phyloP scores from a whole-genome alignment of 164 flowering plant genomes.

The Platanus orientalis region DNA sequence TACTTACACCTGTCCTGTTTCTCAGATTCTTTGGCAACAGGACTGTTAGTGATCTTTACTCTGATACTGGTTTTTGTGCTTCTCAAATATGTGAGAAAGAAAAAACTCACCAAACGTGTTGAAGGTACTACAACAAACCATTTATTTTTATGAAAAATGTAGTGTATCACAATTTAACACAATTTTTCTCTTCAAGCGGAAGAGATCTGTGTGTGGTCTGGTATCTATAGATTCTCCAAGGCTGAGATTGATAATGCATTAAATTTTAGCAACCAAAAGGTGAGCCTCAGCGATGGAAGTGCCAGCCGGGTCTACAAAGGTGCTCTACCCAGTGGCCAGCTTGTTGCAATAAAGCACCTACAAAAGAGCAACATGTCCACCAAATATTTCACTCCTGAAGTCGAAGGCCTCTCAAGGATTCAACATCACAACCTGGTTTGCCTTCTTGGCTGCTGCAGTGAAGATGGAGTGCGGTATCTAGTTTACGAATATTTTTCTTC shows the following conservation, averaged over 20 bases:
- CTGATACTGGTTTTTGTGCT: no score
- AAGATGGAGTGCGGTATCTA: constrained; percentile 37
- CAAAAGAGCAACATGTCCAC: constrained; percentile 23
- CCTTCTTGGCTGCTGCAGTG: constrained; percentile 45
- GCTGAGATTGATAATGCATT: constrained; percentile 45
- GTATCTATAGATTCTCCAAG: constrained; percentile 43
- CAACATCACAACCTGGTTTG: constrained; percentile 45
- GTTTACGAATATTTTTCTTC: constrained; percentile 43
- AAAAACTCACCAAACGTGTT: no score
- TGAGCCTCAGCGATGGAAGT: constrained; percentile 39
- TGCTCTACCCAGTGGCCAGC: constrained; percentile 44
- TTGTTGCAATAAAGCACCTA: constrained; percentile 48
- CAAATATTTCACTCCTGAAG: constrained; percentile 41
- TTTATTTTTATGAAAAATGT: no score
- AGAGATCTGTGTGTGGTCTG: no score
- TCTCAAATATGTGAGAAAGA: no score
- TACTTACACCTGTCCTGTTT: no score
- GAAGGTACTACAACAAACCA: no score
- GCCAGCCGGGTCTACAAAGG: constrained; percentile 49
- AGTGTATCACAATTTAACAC: no score
- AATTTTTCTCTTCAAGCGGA: no score
- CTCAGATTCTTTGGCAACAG: no score
- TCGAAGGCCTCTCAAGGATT: constrained; percentile 40
- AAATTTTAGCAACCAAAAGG: constrained; percentile 15
- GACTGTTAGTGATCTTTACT: no score